These are phyloP conservation scores for Colletotrichum graminicola DNA, from an alignment of 2,329 filamentous ascomycete species.

Conservation along the genomic window DNA sequence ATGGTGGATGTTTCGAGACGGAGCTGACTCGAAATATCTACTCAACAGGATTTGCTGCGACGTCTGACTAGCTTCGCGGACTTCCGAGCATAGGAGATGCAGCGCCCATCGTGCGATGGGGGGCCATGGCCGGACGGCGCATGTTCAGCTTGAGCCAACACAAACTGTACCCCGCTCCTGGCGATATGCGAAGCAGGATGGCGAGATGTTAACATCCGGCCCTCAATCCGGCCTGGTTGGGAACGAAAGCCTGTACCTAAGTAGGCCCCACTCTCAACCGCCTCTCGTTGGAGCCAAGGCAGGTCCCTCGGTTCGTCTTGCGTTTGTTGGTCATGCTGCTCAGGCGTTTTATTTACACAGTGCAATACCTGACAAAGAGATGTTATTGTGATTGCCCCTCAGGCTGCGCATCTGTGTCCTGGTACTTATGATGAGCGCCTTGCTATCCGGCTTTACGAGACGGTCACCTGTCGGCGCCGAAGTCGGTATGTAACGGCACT, in stretches of 20 bases:
- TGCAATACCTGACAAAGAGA: neutral
- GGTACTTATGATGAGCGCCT: neutral
- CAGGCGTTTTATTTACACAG: neutral
- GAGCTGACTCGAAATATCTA: neutral
- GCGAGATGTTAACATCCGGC: neutral
- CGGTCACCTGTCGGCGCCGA: no score
- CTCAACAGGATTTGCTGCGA: neutral
- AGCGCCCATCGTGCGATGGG: neutral
- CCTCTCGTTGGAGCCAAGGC: neutral
- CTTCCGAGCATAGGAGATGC: neutral
- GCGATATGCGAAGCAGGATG: neutral
- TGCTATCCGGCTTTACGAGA: neutral
- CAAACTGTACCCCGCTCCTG: neutral
- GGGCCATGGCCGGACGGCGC: neutral
- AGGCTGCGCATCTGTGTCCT: neutral
- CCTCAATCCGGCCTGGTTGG: neutral
- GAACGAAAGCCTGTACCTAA: neutral
- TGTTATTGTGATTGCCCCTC: neutral
- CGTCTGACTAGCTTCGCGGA: slow-evolving; percentile 1
- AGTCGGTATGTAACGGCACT: neutral
- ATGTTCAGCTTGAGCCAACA: neutral
- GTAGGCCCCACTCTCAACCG: neutral
- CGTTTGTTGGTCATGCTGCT: neutral
- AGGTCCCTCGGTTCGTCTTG: neutral
- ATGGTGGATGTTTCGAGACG: neutral